Evolutionary conservation across 129 eudicot genomes (phyloP).

Genomic region (Centaurea solstitialis): DNA sequence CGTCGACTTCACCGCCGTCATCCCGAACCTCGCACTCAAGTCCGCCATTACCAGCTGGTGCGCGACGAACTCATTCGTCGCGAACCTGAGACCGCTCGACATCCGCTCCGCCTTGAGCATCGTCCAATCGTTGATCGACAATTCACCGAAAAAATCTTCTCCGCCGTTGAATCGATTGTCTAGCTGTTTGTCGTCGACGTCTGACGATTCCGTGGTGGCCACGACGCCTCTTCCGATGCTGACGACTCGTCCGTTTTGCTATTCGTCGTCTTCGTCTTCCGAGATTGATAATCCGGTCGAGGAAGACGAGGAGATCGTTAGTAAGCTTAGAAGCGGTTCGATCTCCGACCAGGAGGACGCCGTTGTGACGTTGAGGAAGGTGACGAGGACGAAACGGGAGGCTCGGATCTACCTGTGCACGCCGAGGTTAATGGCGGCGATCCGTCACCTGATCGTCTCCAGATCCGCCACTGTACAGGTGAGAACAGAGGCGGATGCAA

Average conservation of each 20-base stretch:
- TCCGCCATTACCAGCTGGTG: slow-evolving; percentile 70
- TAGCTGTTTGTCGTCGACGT: slow-evolving; percentile 9
- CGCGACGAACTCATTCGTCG: slow-evolving; percentile 8
- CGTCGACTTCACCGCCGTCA: slow-evolving; percentile 67
- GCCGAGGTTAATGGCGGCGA: slow-evolving; percentile 54
- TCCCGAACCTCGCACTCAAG: slow-evolving; percentile 81
- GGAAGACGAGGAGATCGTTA: slow-evolving; percentile 49
- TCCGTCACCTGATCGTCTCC: slow-evolving; percentile 53
- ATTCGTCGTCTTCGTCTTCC: slow-evolving; percentile 62
- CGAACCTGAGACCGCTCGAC: slow-evolving; percentile 47
- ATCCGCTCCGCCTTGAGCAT: slow-evolving; percentile 38
- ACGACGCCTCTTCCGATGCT: slow-evolving; percentile 49
- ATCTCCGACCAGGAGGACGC: slow-evolving; percentile 69
- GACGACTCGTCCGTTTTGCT: slow-evolving; percentile 55
- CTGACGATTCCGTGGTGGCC: slow-evolving; percentile 40
- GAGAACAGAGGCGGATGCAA: too few relatives aligned
- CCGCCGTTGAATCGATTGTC: not conserved
- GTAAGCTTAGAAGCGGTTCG: slow-evolving; percentile 45
- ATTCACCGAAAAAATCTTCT: not conserved
- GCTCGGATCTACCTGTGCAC: slow-evolving; percentile 62
- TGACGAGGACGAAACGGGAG: slow-evolving; percentile 51
- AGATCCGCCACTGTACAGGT: too few relatives aligned
- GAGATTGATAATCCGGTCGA: slow-evolving; percentile 47
- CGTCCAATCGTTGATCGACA: slow-evolving; percentile 13
- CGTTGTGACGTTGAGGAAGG: slow-evolving; percentile 40